Base-by-base conservation (phyloP, 2,329 filamentous ascomycete species). In the Trichoderma oligosporum region DNA sequence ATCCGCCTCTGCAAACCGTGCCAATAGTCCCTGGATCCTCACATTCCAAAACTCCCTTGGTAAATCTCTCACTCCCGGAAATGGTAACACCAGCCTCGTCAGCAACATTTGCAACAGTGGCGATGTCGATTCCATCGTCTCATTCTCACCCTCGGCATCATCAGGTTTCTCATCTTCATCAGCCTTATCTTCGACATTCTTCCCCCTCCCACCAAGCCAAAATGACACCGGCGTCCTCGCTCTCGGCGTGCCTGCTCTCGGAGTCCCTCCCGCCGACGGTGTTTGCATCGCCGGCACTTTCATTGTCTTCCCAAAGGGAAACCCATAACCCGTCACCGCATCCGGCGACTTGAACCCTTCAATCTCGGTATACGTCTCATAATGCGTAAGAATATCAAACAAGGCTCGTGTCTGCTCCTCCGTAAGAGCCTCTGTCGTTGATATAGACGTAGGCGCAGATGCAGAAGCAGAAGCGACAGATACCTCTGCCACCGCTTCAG, bases 81-180 rank as follows among this genome's bases (percentile, higher is more conserved):
- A 75, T 1, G 78, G 78, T 44, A 91, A 74, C 24, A 86, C 72
- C 61, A 90, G 82, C 56, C 80, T 82, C 16, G 80, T 82, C 46
- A 91, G 76, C 44, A 93, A 77, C 12, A 79, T 79, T 66, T 91
- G 88, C 44, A 92, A 74, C 45, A 91, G 70, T 1, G 89, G 89
- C 1, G 83, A 78, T 1, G 80, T 77, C 7, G 82, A 82, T 8
- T 62, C 60, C 12, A 27, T 60, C 56, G 63, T 55, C 42, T 68
- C 47, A 12, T 60, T 31, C 3, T 20, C 14, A 2, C 9, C n/a
- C 11, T 47, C 22, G 14, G 8, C 20, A 22, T 36, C 7, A 82
- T 82, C 14, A 29, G 60, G 55, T 35, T 67, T 53, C 44, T 68
- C 46, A 12, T 60, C 41, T 2, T 24, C n/a, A 8, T 33, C 20